Base-by-base conservation (phyloP, 352 stramenopile genomes). In the Phytopythium ostracodes region DNA sequence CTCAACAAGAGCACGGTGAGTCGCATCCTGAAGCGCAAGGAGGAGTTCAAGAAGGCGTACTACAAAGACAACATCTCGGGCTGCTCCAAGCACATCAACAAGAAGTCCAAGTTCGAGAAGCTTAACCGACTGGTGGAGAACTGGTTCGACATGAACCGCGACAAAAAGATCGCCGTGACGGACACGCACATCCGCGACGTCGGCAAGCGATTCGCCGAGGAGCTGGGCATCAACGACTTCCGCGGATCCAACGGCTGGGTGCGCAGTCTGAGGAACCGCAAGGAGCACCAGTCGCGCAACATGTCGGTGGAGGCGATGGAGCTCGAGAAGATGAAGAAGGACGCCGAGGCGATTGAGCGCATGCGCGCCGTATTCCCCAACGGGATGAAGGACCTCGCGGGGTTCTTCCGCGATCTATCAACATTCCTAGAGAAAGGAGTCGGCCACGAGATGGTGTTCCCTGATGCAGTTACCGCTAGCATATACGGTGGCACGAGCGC, bases 81-180 rank as follows among this genome's bases (percentile, higher is more conserved):
- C 35, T 80, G 79, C 52, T 91, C 84, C 57, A 92, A 92, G 68
- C 84, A 92, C 61, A 92, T 92, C 60, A 92, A 91, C 76, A 92
- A 92, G 60, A 92, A 91, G 66, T 92, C 84, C 63, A 91, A 91
- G 71, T 92, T 90, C 61, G 84, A 92, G 38, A 89, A 89, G 56
- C 79, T 92, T 56, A 92, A 92, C 46, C 67, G 78, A 2, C 73
- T 92, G 4, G 84, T 92, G 0, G 84, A 92, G 64, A 92, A 89
- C 60, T 92, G 84, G 84, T 92, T 89, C 66, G 84, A 92, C 62
- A 75, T 88, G 64, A 84, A 77, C n/a, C 77, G 79, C 44, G 81
- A 88, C 60, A 88, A 90, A 58, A 85, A 91, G 64, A 70, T 76
- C 1, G 70, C 71, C 2, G 81, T 92, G 8, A 80, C 84, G 4